phyloP scores from a whole-genome alignment of 2,329 filamentous ascomycete genomes.

The Botrytis cinerea region DNA sequence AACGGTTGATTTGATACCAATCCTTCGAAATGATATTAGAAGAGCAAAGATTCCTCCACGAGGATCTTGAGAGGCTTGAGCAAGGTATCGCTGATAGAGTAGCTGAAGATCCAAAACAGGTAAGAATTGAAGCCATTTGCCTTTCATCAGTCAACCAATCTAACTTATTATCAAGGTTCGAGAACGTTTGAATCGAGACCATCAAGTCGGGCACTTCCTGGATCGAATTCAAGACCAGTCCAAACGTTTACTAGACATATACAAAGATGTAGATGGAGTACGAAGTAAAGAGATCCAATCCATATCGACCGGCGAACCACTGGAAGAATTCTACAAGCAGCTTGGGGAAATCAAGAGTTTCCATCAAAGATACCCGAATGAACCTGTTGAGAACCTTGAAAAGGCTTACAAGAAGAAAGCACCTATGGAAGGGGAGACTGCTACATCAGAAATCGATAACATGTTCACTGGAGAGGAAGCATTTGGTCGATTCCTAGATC shows the following conservation, averaged over 20 bases:
- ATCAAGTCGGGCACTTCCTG: conserved; percentile 86
- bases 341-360: conserved; percentile 80
- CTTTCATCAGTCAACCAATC: background rate
- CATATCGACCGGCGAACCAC: conserved; percentile 81
- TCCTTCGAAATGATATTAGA: conserved; percentile 71
- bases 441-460: conserved; percentile 73
- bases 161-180: conserved; percentile 63
- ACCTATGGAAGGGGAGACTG: conserved; percentile 63
- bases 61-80: conserved; percentile 95
- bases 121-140: conserved; percentile 47
- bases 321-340: conserved; percentile 90
- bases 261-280: conserved; percentile 73
- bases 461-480: conserved; percentile 97
- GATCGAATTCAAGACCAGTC: conserved; percentile 87
- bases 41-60: conserved; percentile 90
- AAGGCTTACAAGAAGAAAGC: conserved; percentile 77
- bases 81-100: conserved; percentile 90
- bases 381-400: conserved; percentile 93
- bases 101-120: conserved; percentile 83
- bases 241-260: conserved; percentile 75
- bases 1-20: background rate
- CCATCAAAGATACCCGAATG: conserved; percentile 88
- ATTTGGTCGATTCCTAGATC: conserved; percentile 88
- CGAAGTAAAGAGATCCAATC: conserved; percentile 79
- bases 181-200: conserved; percentile 85